phyloP scores from a whole-genome alignment of 495 filamentous ascomycete species.

The Neurospora sp. region DNA sequence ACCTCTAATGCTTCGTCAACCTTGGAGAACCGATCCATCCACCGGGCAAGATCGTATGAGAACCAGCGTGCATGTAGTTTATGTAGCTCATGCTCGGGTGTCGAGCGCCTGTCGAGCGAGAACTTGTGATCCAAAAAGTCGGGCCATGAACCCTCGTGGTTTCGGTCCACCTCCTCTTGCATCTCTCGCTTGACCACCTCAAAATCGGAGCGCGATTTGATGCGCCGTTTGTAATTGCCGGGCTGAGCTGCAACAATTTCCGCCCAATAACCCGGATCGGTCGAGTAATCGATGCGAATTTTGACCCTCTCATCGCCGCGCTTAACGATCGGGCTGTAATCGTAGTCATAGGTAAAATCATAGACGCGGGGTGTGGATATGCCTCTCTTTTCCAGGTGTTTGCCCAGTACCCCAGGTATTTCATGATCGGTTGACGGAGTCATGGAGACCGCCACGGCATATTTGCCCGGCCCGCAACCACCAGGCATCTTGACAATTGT shows the following conservation, averaged over 20 bases:
- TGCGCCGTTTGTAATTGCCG: too few species aligned
- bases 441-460: constrained; percentile 24
- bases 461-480: constrained; percentile 27
- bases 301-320: not conserved
- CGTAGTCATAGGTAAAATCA: constrained; percentile 15
- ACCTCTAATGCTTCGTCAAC: too few species aligned
- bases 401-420: not conserved
- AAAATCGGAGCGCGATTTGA: too few species aligned
- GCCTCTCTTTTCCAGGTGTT: constrained; percentile 4
- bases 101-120: constrained; percentile 1
- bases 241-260: too few species aligned
- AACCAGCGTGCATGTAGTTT: constrained; percentile 14
- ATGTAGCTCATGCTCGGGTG: constrained; percentile 7
- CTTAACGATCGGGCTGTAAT: not conserved
- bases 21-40: not conserved
- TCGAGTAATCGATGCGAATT: constrained; percentile 10
- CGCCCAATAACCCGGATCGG: too few species aligned
- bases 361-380: constrained; percentile 4
- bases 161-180: not conserved
- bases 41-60: not conserved
- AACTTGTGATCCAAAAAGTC: constrained; percentile 5
- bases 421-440: not conserved
- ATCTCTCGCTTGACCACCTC: too few species aligned
- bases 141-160: not conserved
- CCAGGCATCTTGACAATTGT: constrained; percentile 30